phyloP scores from a whole-genome alignment of 106 monocot genomes.

The Acorus calamus region DNA sequence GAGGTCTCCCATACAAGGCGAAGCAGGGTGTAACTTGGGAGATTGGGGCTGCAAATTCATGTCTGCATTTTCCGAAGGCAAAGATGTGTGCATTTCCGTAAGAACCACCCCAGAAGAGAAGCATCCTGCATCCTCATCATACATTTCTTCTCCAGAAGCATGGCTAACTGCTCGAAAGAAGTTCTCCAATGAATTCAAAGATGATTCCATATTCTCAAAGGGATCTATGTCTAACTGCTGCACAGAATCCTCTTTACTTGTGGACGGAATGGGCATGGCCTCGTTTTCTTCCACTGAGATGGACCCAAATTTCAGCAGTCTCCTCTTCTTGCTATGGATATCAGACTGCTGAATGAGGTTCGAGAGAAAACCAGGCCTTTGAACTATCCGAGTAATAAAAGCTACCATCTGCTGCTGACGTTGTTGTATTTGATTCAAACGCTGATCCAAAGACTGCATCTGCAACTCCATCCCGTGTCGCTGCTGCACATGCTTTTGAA shows the following conservation, averaged over 20 bases:
- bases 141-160: conserved; percentile 52
- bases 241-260: conserved; percentile 7
- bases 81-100: conserved; percentile 36
- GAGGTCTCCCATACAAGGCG: conserved; percentile 23
- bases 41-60: conserved; percentile 18
- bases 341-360: conserved; percentile 33
- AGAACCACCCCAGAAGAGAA: conserved; percentile 38
- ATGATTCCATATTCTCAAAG: conserved; percentile 80
- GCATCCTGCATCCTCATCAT: conserved; percentile 17
- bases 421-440: conserved; percentile 36
- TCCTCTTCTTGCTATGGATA: conserved; percentile 51
- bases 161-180: conserved; percentile 51
- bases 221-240: conserved; percentile 35
- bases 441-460: conserved; percentile 59
- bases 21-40: conserved; percentile 23
- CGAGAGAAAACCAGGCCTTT: conserved; percentile 45
- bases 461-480: conserved; percentile 38
- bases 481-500: conserved; percentile 42
- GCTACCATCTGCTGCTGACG: conserved; percentile 36
- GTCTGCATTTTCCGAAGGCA: conserved; percentile 36
- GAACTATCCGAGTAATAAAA: conserved; percentile 30
- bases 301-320: conserved; percentile 28
- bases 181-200: conserved; percentile 66
- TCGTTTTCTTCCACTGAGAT: conserved; percentile 24
- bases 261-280: conserved; percentile 12